phyloP scores from a whole-genome alignment of 1,139 yeast genomes.

The Debaryomyces nepalensis region DNA sequence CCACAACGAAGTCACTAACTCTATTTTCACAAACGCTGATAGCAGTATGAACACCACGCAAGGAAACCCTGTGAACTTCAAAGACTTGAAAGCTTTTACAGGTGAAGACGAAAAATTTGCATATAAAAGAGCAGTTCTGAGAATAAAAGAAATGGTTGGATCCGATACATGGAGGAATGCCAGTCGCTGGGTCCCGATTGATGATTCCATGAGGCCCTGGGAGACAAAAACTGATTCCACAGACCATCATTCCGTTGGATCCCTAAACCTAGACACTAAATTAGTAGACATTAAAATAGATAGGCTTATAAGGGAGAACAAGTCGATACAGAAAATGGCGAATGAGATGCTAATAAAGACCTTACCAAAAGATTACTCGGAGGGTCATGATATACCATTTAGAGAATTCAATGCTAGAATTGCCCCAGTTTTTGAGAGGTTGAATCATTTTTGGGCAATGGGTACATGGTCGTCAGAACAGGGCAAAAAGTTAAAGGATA shows the following conservation, averaged over 20 bases:
- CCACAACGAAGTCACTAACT: slow-evolving; percentile 34
- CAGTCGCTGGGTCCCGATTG: slow-evolving; percentile 60
- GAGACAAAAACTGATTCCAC: slow-evolving; percentile 31
- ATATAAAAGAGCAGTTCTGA: slow-evolving; percentile 69
- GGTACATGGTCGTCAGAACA: slow-evolving; percentile 59
- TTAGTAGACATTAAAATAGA: slow-evolving; percentile 15
- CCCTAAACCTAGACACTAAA: not conserved
- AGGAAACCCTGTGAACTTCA: slow-evolving; percentile 36
- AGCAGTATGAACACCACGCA: slow-evolving; percentile 9
- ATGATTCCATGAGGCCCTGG: slow-evolving; percentile 63
- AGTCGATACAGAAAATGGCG: slow-evolving; percentile 19
- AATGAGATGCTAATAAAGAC: slow-evolving; percentile 18
- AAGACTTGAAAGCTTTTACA: slow-evolving; percentile 61
- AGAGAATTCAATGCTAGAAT: slow-evolving; percentile 31
- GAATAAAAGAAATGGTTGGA: slow-evolving; percentile 70
- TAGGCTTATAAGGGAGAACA: slow-evolving; percentile 14
- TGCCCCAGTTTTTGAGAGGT: slow-evolving; percentile 53
- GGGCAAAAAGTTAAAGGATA: slow-evolving; percentile 54
- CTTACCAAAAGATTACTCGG: slow-evolving; percentile 34
- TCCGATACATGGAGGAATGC: slow-evolving; percentile 55
- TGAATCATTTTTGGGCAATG: slow-evolving; percentile 68
- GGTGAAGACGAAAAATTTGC: slow-evolving; percentile 84
- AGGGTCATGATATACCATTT: slow-evolving; percentile 30
- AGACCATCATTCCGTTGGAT: not conserved
- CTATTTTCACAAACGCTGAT: not conserved